Percentiles rank a stretch among this genome's conserved stretches.
phyloP scores from a whole-genome alignment of 352 stramenopile species.

The Phytophthora colocasiae region DNA sequence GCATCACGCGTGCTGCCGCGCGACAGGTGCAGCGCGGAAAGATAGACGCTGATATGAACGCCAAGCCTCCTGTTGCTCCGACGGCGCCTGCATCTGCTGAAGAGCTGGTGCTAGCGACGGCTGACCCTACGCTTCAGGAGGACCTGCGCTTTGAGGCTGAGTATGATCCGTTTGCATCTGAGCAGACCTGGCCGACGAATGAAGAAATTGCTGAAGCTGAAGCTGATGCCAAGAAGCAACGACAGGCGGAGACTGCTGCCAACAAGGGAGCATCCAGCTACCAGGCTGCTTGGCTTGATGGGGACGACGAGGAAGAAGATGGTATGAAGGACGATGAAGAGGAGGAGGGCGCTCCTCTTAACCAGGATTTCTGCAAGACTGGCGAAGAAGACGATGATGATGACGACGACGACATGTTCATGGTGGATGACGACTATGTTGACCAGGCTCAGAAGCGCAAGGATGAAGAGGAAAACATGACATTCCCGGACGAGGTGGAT shows the following conservation, averaged over 20 bases:
- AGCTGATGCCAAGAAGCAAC: slow-evolving; percentile 67
- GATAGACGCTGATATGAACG: slow-evolving; percentile 38
- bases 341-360: slow-evolving; percentile 42
- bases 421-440: slow-evolving; percentile 75
- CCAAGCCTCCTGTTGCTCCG: slow-evolving; percentile 25
- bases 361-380: slow-evolving; percentile 87
- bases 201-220: slow-evolving; percentile 94
- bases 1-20: slow-evolving; percentile 63
- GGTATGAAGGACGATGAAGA: slow-evolving; percentile 75
- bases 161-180: slow-evolving; percentile 95
- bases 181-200: slow-evolving; percentile 98
- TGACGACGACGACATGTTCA: slow-evolving; percentile 81
- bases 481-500: slow-evolving; percentile 97
- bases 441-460: slow-evolving; percentile 83
- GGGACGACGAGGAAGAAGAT: slow-evolving; percentile 65
- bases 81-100: slow-evolving; percentile 34
- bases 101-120: slow-evolving; percentile 65
- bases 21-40: slow-evolving; percentile 58
- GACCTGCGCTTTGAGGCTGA: slow-evolving; percentile 90
- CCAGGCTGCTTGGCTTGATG: slow-evolving; percentile 95
- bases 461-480: slow-evolving; percentile 92
- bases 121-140: slow-evolving; percentile 69
- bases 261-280: slow-evolving; percentile 91
- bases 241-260: slow-evolving; percentile 44
- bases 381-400: slow-evolving; percentile 64